Base-by-base conservation (phyloP, 1,284 basidiomycete species). In the Austroboletus niveus region DNA sequence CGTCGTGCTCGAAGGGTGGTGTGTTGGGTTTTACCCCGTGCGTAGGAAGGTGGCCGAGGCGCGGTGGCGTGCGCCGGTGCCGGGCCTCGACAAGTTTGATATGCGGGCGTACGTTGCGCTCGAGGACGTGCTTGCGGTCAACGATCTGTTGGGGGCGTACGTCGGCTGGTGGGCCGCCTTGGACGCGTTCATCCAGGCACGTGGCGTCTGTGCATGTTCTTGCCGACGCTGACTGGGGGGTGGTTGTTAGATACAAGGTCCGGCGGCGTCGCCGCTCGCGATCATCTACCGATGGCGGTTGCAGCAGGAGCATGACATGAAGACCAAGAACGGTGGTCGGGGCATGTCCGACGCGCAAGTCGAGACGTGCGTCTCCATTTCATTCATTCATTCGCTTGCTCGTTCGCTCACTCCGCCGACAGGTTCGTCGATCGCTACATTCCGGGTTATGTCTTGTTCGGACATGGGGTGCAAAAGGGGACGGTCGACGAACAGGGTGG, bases 1-100 rank as follows among this genome's bases (percentile, higher is more conserved):
- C n/a, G 86, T 98, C 44, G 77, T 98, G 42, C 75, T 98, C 45
- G 92, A 94, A 69, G 90, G 89, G 8, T 91, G 89, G 89, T 89
- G 84, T 66, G 80, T 86, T 7, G 89, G 89, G 2, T 92, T 92
- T 61, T 78, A 77, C 54, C 83, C 88, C 45, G 48, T 56, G 8
- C 48, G 22, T 4, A 39, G 47, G 55, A 36, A 53, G 59, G 66
- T 45, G 51, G 22, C 80, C 72, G 79, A 69, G 59, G 42, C 48
- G 70, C 77, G 61, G 55, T 70, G 48, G 60, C 55, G 22, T 58
- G 58, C 44, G 7, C 35, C 47, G 3, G 62, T 64, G 5, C 62
- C 72, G 5, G 75, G 74, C 6, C 69, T 86, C 14, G 69, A 69
- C 24, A 65, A 67, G 60, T 73, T 60, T 40, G 56, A 70, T 14